phyloP scores from a whole-genome alignment of 495 filamentous ascomycete species.

The Schizothecium vesticola region DNA sequence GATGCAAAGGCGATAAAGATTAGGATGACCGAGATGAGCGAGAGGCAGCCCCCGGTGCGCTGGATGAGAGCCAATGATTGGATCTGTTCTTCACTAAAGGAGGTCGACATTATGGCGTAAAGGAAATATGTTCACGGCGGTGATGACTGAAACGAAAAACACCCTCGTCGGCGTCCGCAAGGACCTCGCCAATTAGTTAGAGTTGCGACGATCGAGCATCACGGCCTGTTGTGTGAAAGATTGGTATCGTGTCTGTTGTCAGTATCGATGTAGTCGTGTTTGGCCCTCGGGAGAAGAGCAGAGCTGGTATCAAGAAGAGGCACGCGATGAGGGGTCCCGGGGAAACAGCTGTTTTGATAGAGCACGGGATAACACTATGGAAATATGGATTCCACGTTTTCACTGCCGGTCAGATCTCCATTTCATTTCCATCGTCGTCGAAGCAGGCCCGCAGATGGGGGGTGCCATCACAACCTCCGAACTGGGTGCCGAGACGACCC shows the following conservation, averaged over 20 bases:
- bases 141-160: neutral
- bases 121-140: conserved; percentile 33
- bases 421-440: neutral
- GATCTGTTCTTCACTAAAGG: conserved; percentile 21
- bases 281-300: neutral
- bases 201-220: neutral
- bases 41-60: conserved; percentile 45
- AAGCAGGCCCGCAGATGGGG: neutral
- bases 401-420: conserved; percentile 7
- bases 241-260: neutral
- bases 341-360: neutral
- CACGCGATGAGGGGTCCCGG: neutral
- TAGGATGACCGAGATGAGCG: conserved; percentile 56
- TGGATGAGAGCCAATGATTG: conserved; percentile 34
- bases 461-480: neutral
- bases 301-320: neutral
- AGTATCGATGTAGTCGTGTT: neutral
- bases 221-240: neutral
- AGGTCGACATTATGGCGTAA: neutral
- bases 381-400: neutral
- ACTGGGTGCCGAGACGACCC: neutral
- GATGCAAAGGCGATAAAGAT: conserved; percentile 62
- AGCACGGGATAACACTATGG: neutral
- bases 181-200: neutral
- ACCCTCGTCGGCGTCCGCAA: neutral